phyloP scores from a whole-genome alignment of 306 rosid genomes.

The Gleditsia sinensis region DNA sequence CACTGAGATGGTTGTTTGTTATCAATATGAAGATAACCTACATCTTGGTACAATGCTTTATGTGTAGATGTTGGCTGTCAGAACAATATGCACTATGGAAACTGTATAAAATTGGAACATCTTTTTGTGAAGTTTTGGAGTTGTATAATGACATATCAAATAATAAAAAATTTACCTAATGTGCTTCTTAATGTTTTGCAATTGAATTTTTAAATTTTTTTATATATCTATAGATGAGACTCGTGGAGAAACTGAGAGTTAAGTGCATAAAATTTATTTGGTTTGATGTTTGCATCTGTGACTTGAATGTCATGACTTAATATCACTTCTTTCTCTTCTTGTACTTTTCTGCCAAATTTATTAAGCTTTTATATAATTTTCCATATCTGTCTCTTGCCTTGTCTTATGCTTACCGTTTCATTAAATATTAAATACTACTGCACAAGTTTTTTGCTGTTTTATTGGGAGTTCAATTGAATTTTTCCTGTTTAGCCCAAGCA shows the following conservation, averaged over 20 bases:
- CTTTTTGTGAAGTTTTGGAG: not conserved
- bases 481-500: not conserved
- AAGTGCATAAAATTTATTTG: not conserved
- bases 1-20: constrained; percentile 19
- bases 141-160: not conserved
- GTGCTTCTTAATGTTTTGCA: not conserved
- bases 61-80: not conserved
- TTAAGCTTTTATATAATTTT: not conserved
- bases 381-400: not conserved
- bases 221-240: not conserved
- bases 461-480: not conserved
- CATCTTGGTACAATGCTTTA: not conserved
- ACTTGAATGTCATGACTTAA: not conserved
- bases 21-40: not conserved
- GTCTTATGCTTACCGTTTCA: not conserved
- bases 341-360: not conserved
- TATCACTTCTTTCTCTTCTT: not conserved
- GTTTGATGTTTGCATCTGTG: not conserved
- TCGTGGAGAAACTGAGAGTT: not conserved
- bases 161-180: not conserved
- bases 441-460: constrained; percentile 14
- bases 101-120: not conserved
- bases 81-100: constrained; percentile 1
- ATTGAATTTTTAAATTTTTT: not conserved
- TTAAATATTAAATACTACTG: not conserved